Percentiles rank a stretch among this genome's conserved stretches.
Conservation (phyloP, 202 grass and related monocot species). For the Dendrocalamus latiflorus region DNA sequence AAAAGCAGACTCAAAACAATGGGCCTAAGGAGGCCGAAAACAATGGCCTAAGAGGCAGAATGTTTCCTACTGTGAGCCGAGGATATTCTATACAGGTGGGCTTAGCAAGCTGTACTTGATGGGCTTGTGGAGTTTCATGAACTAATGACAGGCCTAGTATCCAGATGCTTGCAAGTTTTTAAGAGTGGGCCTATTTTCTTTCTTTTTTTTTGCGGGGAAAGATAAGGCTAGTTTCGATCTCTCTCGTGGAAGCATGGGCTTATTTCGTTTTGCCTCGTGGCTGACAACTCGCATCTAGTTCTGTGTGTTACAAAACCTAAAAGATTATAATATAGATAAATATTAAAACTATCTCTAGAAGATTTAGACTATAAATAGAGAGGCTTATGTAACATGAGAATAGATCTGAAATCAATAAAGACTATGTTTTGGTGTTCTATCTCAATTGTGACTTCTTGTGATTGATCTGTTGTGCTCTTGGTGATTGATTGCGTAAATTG, state of each 20-base stretch:
- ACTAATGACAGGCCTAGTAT: neutral
- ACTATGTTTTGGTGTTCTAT: no score
- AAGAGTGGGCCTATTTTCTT: neutral
- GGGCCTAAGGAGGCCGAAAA: neutral
- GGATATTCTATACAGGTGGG: neutral
- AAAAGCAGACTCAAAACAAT: neutral
- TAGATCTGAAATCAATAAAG: no score
- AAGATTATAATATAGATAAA: no score
- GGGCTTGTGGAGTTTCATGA: neutral
- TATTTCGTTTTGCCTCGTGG: neutral
- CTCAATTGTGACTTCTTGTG: no score
- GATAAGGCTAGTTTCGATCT: no score
- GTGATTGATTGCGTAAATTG: no score
- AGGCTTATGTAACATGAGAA: no score
- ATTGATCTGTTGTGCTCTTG: no score
- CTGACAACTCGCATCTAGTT: neutral
- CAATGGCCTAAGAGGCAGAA: no score
- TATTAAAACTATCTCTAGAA: no score
- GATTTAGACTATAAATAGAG: no score
- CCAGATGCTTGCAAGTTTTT: neutral
- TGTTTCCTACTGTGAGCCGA: neutral
- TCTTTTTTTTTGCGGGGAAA: neutral
- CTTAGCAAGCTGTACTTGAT: neutral
- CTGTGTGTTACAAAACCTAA: no score
- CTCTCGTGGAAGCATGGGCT: neutral